phyloP scores from a whole-genome alignment of 2,329 filamentous ascomycete species.

The Clathrospora elynae region DNA sequence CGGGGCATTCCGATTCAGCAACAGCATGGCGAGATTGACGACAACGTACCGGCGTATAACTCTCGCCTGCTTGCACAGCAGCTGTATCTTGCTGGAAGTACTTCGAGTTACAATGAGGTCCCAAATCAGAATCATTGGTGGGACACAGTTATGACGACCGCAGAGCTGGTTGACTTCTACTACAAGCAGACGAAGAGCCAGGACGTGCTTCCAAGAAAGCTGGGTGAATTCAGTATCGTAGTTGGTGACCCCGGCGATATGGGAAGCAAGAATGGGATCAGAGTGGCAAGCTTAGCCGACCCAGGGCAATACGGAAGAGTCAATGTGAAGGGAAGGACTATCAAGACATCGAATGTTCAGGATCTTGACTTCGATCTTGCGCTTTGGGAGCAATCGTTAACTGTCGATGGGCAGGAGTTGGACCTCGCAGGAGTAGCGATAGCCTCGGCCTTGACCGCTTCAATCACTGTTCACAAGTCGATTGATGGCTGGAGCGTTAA shows the following conservation, averaged over 20 bases:
- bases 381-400: constrained; percentile 20
- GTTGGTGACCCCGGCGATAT: constrained; percentile 60
- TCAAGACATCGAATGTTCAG: constrained; percentile 43
- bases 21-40: constrained; percentile 62
- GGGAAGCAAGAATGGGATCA: constrained; percentile 58
- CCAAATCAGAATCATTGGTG: constrained; percentile 22
- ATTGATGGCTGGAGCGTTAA: constrained; percentile 12
- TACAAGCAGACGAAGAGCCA: constrained; percentile 36
- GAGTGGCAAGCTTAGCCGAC: constrained; percentile 55
- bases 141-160: constrained; percentile 58
- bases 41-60: constrained; percentile 64
- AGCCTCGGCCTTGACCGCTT: background rate
- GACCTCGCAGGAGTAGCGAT: constrained; percentile 2
- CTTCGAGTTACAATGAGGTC: constrained; percentile 58
- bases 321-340: constrained; percentile 43
- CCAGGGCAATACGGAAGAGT: constrained; percentile 59
- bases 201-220: constrained; percentile 22
- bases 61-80: constrained; percentile 60
- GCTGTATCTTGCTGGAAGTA: constrained; percentile 50
- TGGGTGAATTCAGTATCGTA: constrained; percentile 53
- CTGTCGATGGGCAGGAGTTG: constrained; percentile 32
- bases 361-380: constrained; percentile 36
- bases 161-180: constrained; percentile 57
- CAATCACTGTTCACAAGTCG: constrained; percentile 3
- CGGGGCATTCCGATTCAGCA: constrained; percentile 60